Base-by-base conservation (phyloP, 1,284 basidiomycete genomes). In the Thecaphora thlaspeos region DNA sequence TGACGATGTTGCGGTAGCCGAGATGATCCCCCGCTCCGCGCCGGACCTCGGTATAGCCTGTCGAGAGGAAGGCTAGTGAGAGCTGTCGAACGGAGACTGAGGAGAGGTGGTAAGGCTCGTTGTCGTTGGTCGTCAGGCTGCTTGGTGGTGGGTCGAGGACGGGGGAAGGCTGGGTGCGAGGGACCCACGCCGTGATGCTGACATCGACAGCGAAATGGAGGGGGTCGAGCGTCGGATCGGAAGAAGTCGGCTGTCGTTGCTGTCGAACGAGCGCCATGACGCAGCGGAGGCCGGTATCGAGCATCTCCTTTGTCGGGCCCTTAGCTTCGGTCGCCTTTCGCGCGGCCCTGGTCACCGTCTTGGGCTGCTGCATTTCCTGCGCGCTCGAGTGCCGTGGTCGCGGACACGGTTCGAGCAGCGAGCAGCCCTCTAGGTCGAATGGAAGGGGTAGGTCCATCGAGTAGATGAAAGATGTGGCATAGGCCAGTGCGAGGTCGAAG, bases 281-380 rank as follows among this genome's bases (percentile, higher is more conserved):
- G 1, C 46, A 47, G 4, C 61, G 61, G 23, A 64, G 38, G 0
- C 61, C 61, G 2, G 43, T 38, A 24, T 64, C 61, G 11, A 64
- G 47, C 15, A 59, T 32, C 14, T 64, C 61, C 38, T 64, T 64
- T 42, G 59, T 46, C 17, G 53, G 46, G 10, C 61, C 56, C 61
- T 28, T 28, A 11, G 11, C 26, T 7, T 28, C 26, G 26, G 26
- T 28, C 7, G 26, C 26, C 26, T 28, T 28, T n/a, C n/a, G n/a
- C n/a, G n/a, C n/a, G 26, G 26, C 11, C 26, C 11, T 28, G 26
- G 26, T 28, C 26, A 11, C 26, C 26, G 26, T 5, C 26, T 28
- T 28, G 7, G 26, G 7, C 7, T 5, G 26, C 5, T 28, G 7
- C 26, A 11, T 28, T 7, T 7, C 7, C 26, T 28, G n/a, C n/a